Percentiles rank a stretch among this genome's conserved stretches.
Evolutionary conservation across 2,329 filamentous ascomycete species (phyloP).

Genomic region (Curvularia lunata): DNA sequence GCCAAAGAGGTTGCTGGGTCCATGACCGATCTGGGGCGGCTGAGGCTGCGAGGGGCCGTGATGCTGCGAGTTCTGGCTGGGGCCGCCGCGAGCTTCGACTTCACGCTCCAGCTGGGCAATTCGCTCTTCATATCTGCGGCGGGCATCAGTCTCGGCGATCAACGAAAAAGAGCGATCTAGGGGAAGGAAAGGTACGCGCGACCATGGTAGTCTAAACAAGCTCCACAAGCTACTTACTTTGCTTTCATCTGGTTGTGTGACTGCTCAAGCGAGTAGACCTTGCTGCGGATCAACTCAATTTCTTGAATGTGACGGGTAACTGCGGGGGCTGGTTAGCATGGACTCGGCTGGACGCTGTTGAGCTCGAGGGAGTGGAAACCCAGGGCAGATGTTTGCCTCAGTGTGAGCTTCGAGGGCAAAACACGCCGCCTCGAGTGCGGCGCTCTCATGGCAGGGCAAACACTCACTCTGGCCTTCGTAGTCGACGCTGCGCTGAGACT

Average conservation of each 20-base stretch:
- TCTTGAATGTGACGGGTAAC: constrained; percentile 88
- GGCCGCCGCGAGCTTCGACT: constrained; percentile 74
- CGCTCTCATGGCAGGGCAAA: background rate
- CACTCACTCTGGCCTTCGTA: constrained; percentile 93
- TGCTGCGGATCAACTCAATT: constrained; percentile 91
- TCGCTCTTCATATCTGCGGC: constrained; percentile 88
- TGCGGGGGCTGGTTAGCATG: constrained; percentile 9
- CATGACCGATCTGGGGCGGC: constrained; percentile 84
- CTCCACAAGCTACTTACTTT: constrained; percentile 68
- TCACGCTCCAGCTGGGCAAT: constrained; percentile 85
- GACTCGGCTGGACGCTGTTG: background rate
- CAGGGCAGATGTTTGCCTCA: constrained; percentile 6
- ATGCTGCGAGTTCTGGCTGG: constrained; percentile 74
- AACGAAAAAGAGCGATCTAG: background rate
- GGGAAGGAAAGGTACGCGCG: too few species aligned
- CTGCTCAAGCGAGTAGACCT: constrained; percentile 92
- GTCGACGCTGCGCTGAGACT: constrained; percentile 79
- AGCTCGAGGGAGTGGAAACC: background rate
- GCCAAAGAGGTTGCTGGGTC: constrained; percentile 87
- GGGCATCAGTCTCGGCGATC: constrained; percentile 18
- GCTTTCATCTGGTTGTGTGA: constrained; percentile 85
- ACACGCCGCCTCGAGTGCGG: background rate
- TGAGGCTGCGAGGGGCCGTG: constrained; percentile 81
- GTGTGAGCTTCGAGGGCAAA: too few species aligned
- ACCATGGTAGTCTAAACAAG: too few species aligned